Percentiles rank a stretch among this genome's conserved stretches.
These are phyloP conservation scores for Delitschia confertaspora DNA, from an alignment of 495 filamentous ascomycete genomes.

Conservation along the genomic window DNA sequence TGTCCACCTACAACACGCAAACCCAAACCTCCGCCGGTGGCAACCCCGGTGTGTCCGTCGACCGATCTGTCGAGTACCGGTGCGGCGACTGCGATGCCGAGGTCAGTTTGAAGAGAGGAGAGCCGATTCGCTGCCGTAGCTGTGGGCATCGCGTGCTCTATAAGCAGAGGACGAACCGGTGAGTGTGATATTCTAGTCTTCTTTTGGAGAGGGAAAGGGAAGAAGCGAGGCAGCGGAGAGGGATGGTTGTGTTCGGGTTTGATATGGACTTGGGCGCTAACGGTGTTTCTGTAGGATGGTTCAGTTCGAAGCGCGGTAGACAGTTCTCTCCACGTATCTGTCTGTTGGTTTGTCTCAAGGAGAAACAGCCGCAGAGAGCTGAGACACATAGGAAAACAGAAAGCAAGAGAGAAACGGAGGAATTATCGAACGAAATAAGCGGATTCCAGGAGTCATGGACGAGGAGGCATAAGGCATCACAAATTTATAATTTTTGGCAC, in stretches of 20 bases:
- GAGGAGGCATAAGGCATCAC: not conserved
- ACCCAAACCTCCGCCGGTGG: conserved; percentile 20
- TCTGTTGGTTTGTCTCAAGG: not conserved
- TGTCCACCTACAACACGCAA: conserved; percentile 16
- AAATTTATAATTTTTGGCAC: not conserved
- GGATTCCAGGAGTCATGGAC: not conserved
- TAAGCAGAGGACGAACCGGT: conserved; percentile 98
- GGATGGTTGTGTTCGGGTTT: not conserved
- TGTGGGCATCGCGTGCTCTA: conserved; percentile 95
- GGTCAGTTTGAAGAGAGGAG: conserved; percentile 70
- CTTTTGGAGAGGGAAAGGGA: not conserved
- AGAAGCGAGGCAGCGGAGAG: conserved; percentile 3
- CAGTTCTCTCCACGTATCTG: not conserved
- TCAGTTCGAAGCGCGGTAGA: conserved; percentile 86
- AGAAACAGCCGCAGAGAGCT: not conserved
- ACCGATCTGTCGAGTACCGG: conserved; percentile 61
- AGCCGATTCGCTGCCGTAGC: conserved; percentile 88
- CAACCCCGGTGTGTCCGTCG: conserved; percentile 14
- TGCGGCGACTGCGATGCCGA: conserved; percentile 89
- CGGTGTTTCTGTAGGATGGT: conserved; percentile 61
- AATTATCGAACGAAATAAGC: not conserved
- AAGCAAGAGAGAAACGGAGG: not conserved
- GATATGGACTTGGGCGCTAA: conserved; percentile 5
- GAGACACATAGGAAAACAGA: not conserved
- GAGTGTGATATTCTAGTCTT: conserved; percentile 30